Base-by-base conservation (phyloP, 768 basidiomycete species). In the Lentinula guzmanii region DNA sequence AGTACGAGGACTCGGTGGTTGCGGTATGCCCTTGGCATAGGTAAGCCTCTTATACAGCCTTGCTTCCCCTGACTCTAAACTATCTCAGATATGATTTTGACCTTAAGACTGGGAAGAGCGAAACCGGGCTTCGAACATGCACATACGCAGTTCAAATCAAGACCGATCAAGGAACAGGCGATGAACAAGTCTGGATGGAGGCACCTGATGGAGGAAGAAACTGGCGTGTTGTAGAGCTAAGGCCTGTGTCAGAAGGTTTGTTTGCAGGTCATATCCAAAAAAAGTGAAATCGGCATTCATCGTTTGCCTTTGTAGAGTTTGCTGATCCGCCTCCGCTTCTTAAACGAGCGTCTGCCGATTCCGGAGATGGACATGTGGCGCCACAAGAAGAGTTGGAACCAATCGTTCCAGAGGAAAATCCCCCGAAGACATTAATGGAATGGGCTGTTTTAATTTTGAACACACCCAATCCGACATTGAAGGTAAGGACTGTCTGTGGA, bases 381-480 rank as follows among this genome's bases (percentile, higher is more conserved):
- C 35, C 45, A 15, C 52, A 62, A 61, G 37, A 65, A 58, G 65
- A 71, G 18, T 69, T 70, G 18, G 83, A 85, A 63, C 78, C 79
- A 4, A 66, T 89, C 4, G 78, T 86, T 2, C 86, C 86, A 1
- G 33, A 62, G 1, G 65, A 71, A 0, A 70, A 80, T 52, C 68
- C 83, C 0, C 90, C 90, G 4, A 82, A 73, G n/a, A 87, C 88
- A 0, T 76, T 92, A 11, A 84, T 91, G 69, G 81, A 90, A 68
- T 92, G 86, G 85, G 89, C 89, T 1, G 87, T 90, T 5, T 74
- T 91, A 6, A 89, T 93, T 54, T 76, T 93, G 31, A 88, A 90
- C 65, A 92, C 91, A 0, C 71, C 89, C 1, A 77, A 88, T 69
- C 89, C 91, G 3, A 77, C 76, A 2, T 70, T 87, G 6, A 91